These are phyloP conservation scores for Ophiostoma sp. DNA, from an alignment of 2,329 filamentous ascomycete genomes.

Conservation along the genomic window DNA sequence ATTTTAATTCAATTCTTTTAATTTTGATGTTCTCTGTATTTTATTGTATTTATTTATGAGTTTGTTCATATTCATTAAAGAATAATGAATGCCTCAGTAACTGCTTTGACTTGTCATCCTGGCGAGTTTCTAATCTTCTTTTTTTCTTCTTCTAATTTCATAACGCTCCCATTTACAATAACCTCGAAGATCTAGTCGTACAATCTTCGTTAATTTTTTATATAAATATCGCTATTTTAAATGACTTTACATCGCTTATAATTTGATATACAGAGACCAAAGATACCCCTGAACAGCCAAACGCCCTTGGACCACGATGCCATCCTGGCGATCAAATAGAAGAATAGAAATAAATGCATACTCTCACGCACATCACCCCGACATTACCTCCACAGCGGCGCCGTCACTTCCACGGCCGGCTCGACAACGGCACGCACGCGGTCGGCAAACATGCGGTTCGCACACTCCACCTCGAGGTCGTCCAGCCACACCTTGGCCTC, in stretches of 20 bases:
- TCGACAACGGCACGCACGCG: slow-evolving; percentile 86
- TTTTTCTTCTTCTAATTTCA: too few species aligned
- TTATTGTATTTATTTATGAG: not conserved
- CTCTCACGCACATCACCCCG: not conserved
- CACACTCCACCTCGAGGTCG: slow-evolving; percentile 82
- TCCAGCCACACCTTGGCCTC: slow-evolving; percentile 88
- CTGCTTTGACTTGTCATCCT: too few species aligned
- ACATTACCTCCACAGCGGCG: slow-evolving; percentile 54
- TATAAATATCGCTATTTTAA: not conserved
- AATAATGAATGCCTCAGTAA: too few species aligned
- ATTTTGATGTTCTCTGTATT: not conserved
- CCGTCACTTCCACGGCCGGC: slow-evolving; percentile 79
- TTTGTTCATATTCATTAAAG: not conserved
- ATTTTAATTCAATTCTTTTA: too few species aligned
- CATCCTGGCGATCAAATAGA: not conserved
- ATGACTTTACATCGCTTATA: not conserved
- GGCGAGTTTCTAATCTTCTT: too few species aligned
- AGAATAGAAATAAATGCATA: not conserved
- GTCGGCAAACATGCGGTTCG: slow-evolving; percentile 71
- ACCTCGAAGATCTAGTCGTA: too few species aligned
- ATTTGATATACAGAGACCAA: not conserved
- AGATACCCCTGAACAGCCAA: not conserved
- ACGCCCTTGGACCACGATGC: not conserved
- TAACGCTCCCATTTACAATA: too few species aligned
- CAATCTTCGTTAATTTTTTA: not conserved